Base-by-base conservation (phyloP, 352 stramenopile species). In the Phytopythium litorale region DNA sequence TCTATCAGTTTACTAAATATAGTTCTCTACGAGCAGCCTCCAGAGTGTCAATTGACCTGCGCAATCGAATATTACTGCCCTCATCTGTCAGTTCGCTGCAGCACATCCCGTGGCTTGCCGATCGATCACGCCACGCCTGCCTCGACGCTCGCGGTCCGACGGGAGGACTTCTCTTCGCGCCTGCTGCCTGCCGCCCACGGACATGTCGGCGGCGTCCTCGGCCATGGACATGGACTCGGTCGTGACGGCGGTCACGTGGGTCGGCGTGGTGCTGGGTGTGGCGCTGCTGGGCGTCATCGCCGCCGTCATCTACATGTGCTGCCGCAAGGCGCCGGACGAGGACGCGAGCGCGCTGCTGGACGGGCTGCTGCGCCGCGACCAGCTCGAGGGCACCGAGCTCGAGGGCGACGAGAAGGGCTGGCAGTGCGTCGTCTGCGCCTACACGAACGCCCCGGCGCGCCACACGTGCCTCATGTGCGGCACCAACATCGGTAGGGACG, bases 391-490 rank as follows among this genome's bases (percentile, higher is more conserved):
- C 61, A 86, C 75, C 61, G 61, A 75, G 55, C 67, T 84, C 21
- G 78, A 83, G 53, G 72, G 76, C 45, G 79, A 83, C n/a, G 73
- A 73, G 23, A 68, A 78, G 37, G 68, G 72, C 32, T 91, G 81
- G 81, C 78, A 89, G 64, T 91, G 81, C 74, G 71, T 91, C 38
- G 78, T 91, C 25, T 91, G 81, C 43, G 79, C 78, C 32, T 73
- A 87, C 64, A 74, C 72, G 15, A 91, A 91, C 66, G 64, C 55
- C 30, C 28, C 67, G 21, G 63, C 54, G 18, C 70, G 70, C 54
- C 81, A 71, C 30, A 66, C 62, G 23, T 91, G 81, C 51, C 67
- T 91, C 58, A 89, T 91, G 79, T 91, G 81, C 57, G 81, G 78
- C 67, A 88, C 81, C 45, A 74, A 60, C 68, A 72, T 72, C 28